A percentile compares a stretch with the other conserved stretches of the same genome.
phyloP scores from a whole-genome alignment of 768 basidiomycete species.

The Nidularia sp. region DNA sequence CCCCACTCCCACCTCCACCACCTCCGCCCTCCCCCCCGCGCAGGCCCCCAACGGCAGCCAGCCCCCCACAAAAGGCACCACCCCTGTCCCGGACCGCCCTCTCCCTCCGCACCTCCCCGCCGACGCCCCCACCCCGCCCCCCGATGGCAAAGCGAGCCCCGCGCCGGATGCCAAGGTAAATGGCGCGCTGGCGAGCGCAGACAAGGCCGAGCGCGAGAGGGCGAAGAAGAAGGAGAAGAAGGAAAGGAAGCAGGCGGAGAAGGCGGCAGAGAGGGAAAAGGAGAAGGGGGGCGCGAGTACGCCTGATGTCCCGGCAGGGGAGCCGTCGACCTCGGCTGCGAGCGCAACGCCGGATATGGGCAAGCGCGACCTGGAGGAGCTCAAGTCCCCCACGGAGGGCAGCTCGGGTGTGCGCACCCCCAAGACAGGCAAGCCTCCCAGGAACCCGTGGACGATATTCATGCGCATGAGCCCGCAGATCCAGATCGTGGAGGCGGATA shows the following conservation, averaged over 20 bases:
- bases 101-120: slow-evolving; percentile 23
- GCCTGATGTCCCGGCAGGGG: slow-evolving; percentile 21
- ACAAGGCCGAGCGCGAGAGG: slow-evolving; percentile 54
- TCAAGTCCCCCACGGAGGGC: slow-evolving; percentile 55
- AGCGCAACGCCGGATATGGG: slow-evolving; percentile 15
- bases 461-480: slow-evolving; percentile 54
- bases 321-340: slow-evolving; percentile 14
- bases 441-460: slow-evolving; percentile 85
- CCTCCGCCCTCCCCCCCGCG: slow-evolving; percentile 41
- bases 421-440: slow-evolving; percentile 53
- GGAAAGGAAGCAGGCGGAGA: slow-evolving; percentile 55
- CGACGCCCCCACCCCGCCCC: slow-evolving; percentile 32
- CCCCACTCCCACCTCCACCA: slow-evolving; percentile 56
- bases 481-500: slow-evolving; percentile 54
- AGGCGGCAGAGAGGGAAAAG: slow-evolving; percentile 34
- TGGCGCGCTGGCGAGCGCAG: slow-evolving; percentile 31
- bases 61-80: slow-evolving; percentile 30
- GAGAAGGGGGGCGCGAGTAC: slow-evolving; percentile 25
- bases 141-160: slow-evolving; percentile 29
- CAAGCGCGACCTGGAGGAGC: slow-evolving; percentile 25
- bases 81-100: slow-evolving; percentile 28
- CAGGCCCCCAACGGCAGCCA: slow-evolving; percentile 30
- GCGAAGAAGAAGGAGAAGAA: slow-evolving; percentile 61
- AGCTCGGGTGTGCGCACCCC: slow-evolving; percentile 70
- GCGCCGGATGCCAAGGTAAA: slow-evolving; percentile 39